Percentiles rank a stretch among this genome's conserved stretches.
Conservation (phyloP, 345 rosid genomes). For the Boechera divaricarpa region DNA sequence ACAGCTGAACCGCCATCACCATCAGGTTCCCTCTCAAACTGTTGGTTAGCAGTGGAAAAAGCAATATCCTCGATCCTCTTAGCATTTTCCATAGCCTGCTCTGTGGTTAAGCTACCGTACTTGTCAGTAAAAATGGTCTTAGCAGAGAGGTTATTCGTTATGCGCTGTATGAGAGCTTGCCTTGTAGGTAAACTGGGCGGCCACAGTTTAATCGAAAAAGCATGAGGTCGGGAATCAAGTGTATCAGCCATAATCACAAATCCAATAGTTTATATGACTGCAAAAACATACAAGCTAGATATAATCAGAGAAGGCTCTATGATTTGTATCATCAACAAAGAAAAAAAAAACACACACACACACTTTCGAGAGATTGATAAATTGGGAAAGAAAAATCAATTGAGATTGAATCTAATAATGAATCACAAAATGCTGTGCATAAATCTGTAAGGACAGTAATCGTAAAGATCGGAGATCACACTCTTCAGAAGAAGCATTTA, state of each 20-base stretch:
- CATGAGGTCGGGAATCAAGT: slow-evolving; percentile 59
- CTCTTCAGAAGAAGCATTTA: background rate
- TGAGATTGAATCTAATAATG: background rate
- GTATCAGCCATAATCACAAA: slow-evolving; percentile 45
- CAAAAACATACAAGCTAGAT: background rate
- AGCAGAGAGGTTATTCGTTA: slow-evolving; percentile 68
- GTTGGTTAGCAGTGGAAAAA: slow-evolving; percentile 62
- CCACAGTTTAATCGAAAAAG: slow-evolving; percentile 83
- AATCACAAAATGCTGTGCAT: background rate
- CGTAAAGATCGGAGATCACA: slow-evolving; percentile 26
- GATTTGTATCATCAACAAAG: background rate
- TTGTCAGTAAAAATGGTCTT: slow-evolving; percentile 84
- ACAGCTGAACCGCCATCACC: slow-evolving; percentile 96
- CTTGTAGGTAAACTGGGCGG: slow-evolving; percentile 85
- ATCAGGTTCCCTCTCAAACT: slow-evolving; percentile 89
- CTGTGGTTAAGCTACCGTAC: slow-evolving; percentile 72
- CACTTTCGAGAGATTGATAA: background rate
- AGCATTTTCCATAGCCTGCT: slow-evolving; percentile 84
- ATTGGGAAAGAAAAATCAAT: background rate
- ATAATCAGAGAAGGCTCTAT: background rate
- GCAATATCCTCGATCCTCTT: slow-evolving; percentile 75
- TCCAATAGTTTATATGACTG: slow-evolving; percentile 11
- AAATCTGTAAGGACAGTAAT: background rate
- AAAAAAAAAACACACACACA: background rate
- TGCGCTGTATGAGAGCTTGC: slow-evolving; percentile 68